Evolutionary conservation across 202 grass and related monocot genomes (phyloP).

Genomic region (Bolboschoenoplectus hybrid): DNA sequence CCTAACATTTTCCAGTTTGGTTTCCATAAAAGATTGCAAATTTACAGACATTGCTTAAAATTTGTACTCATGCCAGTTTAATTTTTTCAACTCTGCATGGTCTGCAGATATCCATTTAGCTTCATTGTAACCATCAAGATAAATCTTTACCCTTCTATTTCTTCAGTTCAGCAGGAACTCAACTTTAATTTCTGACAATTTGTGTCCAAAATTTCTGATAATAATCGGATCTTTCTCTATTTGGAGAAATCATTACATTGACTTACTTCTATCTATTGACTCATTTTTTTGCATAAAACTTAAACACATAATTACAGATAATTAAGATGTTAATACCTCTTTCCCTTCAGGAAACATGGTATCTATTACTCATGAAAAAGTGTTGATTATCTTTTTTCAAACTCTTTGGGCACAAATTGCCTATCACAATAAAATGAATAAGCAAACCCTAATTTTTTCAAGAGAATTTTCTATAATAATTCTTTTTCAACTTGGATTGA

Average conservation of each 20-base stretch:
- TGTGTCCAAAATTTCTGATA: background rate
- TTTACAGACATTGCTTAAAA: background rate
- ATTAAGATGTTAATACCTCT: background rate
- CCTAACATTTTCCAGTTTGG: background rate
- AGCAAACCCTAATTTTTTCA: background rate
- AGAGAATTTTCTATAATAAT: background rate
- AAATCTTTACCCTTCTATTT: background rate
- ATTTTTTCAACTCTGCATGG: background rate
- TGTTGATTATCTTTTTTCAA: background rate
- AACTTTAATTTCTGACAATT: background rate
- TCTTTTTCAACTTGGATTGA: background rate
- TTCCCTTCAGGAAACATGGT: background rate
- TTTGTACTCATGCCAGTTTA: background rate
- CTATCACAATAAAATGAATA: background rate
- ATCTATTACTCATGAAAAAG: background rate
- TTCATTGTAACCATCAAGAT: background rate
- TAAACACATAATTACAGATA: background rate
- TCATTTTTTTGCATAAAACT: background rate
- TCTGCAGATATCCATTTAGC: conserved; percentile 2
- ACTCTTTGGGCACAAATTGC: background rate
- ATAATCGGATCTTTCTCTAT: background rate
- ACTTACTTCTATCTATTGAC: background rate
- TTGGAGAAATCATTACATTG: conserved; percentile 2
- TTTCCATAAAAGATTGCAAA: background rate
- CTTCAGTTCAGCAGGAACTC: background rate